Evolutionary conservation across 164 flowering plant genomes (phyloP), one percentile per base, ranked within the genome.

Genomic region (Macadamia tetraphylla): DNA sequence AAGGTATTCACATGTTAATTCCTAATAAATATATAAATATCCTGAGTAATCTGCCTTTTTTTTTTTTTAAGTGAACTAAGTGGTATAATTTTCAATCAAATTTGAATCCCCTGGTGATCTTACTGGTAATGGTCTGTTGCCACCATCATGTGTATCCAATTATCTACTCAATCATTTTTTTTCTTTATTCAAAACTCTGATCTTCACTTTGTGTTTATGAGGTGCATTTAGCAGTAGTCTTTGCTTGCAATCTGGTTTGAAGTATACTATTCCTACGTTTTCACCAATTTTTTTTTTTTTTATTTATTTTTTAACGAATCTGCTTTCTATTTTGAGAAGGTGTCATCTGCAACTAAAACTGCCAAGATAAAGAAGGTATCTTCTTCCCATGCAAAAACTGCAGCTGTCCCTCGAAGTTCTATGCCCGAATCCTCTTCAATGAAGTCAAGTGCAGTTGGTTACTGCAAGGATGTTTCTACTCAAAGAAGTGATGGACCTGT

Each of bases 281-380:
- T 23, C 23, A 23, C 23, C 0, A 23, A 23, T 23, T 23, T 23
- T 23, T 23, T 23, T 23, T 23, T 23, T 23, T 23, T 23, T 23
- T 23, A 0, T 23, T 23, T 23, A 0, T 23, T 23, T 23, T 23
- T 23, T 23, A 23, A 23, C 23, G 23, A 23, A 53, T 53, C 57
- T 53, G 57, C 1, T 53, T 53, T 4, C 57, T 53, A 9, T 29
- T 9, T 58, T 82, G 72, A 35, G 40, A 68, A 89, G 88, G 86
- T 76, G 40, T 83, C 81, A 14, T 77, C 81, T 67, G 62, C 80
- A 8, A 63, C 78, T 12, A 79, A 88, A 72, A 59, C 77, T 35
- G 64, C 80, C 51, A 85, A 79, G 79, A 66, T 73, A 14, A 90
- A 77, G 78, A 90, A 84, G 77, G 83, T 65, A 57, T n/a, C 79